These are phyloP conservation scores for Dendrobium nobile DNA, from an alignment of 106 monocot species.

Conservation along the genomic window DNA sequence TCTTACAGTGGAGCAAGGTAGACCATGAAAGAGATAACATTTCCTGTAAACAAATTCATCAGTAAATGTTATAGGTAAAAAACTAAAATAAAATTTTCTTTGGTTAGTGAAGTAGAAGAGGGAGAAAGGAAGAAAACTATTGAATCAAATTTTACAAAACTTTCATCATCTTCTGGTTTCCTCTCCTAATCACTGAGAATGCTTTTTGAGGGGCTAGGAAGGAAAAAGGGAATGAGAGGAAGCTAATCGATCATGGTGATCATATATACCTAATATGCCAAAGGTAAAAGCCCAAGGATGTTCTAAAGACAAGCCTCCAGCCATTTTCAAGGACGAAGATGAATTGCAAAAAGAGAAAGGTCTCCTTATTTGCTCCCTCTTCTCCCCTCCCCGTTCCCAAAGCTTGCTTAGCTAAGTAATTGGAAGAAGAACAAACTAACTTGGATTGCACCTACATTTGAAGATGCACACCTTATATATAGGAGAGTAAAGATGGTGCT, in stretches of 20 bases:
- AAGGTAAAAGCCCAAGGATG: slow-evolving; percentile 57
- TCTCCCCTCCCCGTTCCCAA: not conserved
- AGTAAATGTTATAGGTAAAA: not conserved
- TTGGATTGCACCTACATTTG: not conserved
- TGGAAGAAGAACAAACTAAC: not conserved
- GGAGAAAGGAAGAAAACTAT: too few relatives aligned
- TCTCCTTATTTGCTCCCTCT: not conserved
- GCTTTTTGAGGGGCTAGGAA: too few relatives aligned
- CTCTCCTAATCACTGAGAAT: too few relatives aligned
- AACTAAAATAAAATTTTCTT: not conserved
- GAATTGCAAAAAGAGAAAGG: not conserved
- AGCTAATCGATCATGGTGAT: not conserved
- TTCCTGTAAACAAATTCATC: slow-evolving; percentile 22
- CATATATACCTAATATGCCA: slow-evolving; percentile 38
- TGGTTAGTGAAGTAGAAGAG: too few relatives aligned
- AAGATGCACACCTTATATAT: not conserved
- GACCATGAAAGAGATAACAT: slow-evolving; percentile 48
- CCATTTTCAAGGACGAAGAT: slow-evolving; percentile 14
- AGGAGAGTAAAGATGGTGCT: not conserved
- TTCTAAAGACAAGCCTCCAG: slow-evolving; percentile 29
- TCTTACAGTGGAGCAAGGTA: slow-evolving; percentile 51
- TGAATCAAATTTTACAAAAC: too few relatives aligned
- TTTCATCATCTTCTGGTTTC: too few relatives aligned
- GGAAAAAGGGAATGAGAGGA: not conserved
- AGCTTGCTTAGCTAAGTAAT: not conserved